Evolutionary conservation across 2,329 filamentous ascomycete species (phyloP).

Genomic region (Chalaropsis ovoidea): DNA sequence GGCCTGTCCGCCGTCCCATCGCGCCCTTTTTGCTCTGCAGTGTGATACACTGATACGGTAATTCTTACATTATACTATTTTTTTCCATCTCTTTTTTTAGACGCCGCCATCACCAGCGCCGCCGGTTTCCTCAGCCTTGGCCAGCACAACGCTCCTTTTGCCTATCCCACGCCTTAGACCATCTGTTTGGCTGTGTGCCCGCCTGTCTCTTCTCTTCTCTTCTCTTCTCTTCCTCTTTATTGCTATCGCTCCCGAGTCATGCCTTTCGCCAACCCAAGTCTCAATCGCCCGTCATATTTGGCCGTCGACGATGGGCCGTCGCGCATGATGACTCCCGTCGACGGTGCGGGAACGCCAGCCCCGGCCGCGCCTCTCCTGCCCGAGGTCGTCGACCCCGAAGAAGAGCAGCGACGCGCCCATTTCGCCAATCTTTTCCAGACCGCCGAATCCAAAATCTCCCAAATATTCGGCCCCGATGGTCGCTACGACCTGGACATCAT

Average conservation of each 20-base stretch:
- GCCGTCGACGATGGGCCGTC: constrained; percentile 46
- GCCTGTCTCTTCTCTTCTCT: not conserved
- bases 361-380: constrained; percentile 16
- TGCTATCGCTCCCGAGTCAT: constrained; percentile 15
- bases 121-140: not conserved
- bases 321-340: constrained; percentile 43
- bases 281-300: constrained; percentile 19
- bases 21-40: constrained; percentile 19
- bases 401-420: constrained; percentile 60
- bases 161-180: too few relatives aligned
- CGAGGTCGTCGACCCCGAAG: constrained; percentile 35
- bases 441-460: constrained; percentile 65
- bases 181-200: too few relatives aligned
- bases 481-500: constrained; percentile 44
- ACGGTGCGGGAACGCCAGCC: constrained; percentile 33
- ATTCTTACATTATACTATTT: not conserved
- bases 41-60: constrained; percentile 19
- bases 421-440: constrained; percentile 70
- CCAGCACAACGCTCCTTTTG: not conserved
- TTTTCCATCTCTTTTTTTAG: constrained; percentile 15
- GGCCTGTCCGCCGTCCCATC: not conserved
- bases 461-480: constrained; percentile 57
- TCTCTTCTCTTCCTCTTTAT: not conserved
- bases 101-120: not conserved
- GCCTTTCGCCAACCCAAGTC: constrained; percentile 10